These are phyloP conservation scores for Xylaria sp. DNA, from an alignment of 2,329 filamentous ascomycete species.

Conservation along the genomic window DNA sequence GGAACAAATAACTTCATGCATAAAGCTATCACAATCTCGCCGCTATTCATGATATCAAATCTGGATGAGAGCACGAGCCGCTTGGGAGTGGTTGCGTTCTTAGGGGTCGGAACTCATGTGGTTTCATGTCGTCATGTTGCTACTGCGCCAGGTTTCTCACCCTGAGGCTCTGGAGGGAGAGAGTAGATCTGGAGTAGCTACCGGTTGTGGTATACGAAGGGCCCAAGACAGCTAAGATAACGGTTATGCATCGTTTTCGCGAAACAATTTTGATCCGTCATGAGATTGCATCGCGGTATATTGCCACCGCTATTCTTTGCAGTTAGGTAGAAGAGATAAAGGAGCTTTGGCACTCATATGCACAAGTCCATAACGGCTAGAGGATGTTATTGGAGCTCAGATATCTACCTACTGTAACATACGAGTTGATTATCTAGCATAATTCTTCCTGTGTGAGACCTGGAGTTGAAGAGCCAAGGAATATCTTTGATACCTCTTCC, in stretches of 20 bases:
- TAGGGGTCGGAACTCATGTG: background rate
- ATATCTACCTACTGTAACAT: background rate
- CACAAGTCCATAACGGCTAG: background rate
- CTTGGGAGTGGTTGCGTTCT: slow-evolving; percentile 5
- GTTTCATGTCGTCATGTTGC: slow-evolving; percentile 1
- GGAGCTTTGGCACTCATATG: background rate
- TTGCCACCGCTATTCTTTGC: background rate
- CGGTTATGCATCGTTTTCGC: background rate
- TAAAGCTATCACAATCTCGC: background rate
- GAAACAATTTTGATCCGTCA: slow-evolving; percentile 5
- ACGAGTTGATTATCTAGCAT: background rate
- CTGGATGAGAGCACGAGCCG: background rate
- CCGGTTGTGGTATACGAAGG: background rate
- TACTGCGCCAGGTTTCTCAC: background rate
- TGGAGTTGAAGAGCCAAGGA: background rate
- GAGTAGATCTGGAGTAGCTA: slow-evolving; percentile 1
- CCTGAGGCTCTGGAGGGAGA: background rate
- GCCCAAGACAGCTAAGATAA: background rate
- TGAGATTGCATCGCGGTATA: slow-evolving; percentile 4
- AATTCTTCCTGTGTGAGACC: background rate
- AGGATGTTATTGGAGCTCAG: background rate
- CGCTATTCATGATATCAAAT: background rate
- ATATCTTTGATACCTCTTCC: background rate
- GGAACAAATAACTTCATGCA: background rate
- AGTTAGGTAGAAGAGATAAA: slow-evolving; percentile 10